phyloP scores from a whole-genome alignment of 2,329 filamentous ascomycete genomes.

The Chaetomium globosum region DNA sequence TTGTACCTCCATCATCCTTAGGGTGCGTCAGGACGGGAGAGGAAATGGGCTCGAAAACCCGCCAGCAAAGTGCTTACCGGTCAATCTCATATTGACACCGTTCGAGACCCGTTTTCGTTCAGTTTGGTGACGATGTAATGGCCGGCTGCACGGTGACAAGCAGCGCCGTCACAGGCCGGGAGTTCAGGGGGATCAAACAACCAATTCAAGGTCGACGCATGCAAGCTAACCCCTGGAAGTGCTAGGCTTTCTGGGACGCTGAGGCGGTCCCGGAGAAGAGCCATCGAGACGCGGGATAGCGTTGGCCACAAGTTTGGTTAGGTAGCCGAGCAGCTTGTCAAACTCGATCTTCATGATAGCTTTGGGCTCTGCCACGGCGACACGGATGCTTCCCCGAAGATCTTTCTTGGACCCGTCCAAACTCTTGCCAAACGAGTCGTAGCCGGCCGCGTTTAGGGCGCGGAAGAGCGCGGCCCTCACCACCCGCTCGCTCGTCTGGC shows the following conservation, averaged over 20 bases:
- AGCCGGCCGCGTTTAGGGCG: conserved; percentile 32
- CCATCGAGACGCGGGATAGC: neutral
- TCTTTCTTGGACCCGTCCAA: neutral
- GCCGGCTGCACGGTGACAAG: too few relatives aligned
- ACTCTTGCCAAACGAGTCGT: conserved; percentile 24
- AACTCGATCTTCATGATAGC: conserved; percentile 18
- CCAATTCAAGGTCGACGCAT: neutral
- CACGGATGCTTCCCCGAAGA: conserved; percentile 22
- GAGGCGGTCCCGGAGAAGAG: neutral
- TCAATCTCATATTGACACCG: neutral
- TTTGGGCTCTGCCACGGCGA: conserved; percentile 18
- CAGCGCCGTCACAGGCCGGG: neutral
- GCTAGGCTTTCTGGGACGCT: neutral
- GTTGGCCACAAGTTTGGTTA: conserved; percentile 6
- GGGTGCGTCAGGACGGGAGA: neutral
- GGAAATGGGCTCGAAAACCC: neutral
- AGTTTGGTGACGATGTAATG: neutral
- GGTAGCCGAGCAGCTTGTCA: conserved; percentile 9
- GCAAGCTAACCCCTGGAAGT: neutral
- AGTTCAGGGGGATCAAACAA: neutral
- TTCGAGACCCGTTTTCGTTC: neutral
- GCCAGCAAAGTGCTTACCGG: neutral
- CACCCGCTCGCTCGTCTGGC: conserved; percentile 15
- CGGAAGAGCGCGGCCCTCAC: conserved; percentile 18
- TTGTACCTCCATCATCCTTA: neutral